These are phyloP conservation scores for Populus tremula DNA, from an alignment of 345 rosid genomes.

Conservation along the genomic window DNA sequence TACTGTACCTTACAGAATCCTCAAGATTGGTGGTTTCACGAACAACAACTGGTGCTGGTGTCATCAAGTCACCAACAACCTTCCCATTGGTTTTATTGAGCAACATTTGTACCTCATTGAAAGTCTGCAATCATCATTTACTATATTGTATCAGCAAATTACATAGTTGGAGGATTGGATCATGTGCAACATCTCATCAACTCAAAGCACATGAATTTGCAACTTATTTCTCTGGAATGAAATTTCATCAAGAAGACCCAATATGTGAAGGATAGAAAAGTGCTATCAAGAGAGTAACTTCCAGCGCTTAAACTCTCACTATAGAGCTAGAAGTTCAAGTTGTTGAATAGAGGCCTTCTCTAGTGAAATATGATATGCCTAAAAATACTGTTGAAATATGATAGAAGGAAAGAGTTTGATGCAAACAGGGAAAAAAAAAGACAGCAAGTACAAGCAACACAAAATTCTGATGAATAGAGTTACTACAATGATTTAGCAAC, in stretches of 20 bases:
- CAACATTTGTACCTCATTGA: conserved; percentile 78
- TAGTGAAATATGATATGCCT: background rate
- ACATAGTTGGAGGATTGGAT: background rate
- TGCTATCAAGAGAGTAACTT: background rate
- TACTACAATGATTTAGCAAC: no score
- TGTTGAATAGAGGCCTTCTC: background rate
- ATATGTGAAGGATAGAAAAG: background rate
- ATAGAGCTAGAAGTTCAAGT: background rate
- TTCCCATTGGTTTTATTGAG: conserved; percentile 85
- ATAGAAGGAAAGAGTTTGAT: no score
- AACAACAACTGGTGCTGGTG: conserved; percentile 82
- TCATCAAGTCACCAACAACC: conserved; percentile 82
- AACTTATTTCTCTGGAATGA: background rate
- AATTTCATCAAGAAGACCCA: background rate
- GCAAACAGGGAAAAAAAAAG: no score
- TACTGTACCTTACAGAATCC: conserved; percentile 81
- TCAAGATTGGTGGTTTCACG: conserved; percentile 77
- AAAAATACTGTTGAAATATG: background rate
- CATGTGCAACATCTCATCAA: background rate
- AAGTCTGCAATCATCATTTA: conserved; percentile 52
- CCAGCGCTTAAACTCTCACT: background rate
- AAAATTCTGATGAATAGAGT: no score
- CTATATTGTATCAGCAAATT: background rate
- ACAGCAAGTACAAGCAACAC: no score
- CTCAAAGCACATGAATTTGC: background rate